These are phyloP conservation scores for Colletotrichum tamarilloi DNA, from an alignment of 2,329 filamentous ascomycete genomes.

Conservation along the genomic window DNA sequence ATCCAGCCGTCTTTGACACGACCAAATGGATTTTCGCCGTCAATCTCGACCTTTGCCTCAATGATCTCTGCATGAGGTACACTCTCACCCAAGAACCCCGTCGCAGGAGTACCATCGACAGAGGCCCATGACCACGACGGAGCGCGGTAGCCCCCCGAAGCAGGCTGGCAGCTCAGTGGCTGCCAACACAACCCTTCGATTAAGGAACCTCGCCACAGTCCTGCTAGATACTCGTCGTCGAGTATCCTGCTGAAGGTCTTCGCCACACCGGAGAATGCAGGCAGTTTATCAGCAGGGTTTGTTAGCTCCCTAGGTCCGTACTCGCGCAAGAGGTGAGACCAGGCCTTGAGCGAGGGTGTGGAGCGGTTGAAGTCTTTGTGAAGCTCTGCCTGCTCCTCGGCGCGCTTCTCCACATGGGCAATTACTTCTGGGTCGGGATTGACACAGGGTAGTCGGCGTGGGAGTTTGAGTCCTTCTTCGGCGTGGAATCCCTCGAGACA, in stretches of 20 bases:
- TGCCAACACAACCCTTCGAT: constrained; percentile 24
- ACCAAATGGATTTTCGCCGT: constrained; percentile 31
- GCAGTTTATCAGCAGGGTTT: constrained; percentile 40
- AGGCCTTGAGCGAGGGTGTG: not conserved
- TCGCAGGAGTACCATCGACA: constrained; percentile 14
- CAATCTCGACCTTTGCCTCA: constrained; percentile 18
- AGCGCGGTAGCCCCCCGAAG: constrained; percentile 11
- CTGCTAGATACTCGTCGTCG: constrained; percentile 41
- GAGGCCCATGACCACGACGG: constrained; percentile 32
- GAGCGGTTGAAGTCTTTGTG: not conserved
- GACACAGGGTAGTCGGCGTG: not conserved
- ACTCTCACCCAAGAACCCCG: not conserved
- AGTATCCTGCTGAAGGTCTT: constrained; percentile 38
- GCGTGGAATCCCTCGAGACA: constrained; percentile 23
- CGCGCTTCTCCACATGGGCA: not conserved
- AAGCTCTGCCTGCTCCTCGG: not conserved
- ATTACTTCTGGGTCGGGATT: not conserved
- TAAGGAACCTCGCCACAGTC: constrained; percentile 40
- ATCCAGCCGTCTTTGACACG: constrained; percentile 26
- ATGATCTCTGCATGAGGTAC: constrained; percentile 8
- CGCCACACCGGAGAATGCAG: constrained; percentile 45
- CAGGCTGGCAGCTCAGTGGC: not conserved
- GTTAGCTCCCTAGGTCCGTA: constrained; percentile 36
- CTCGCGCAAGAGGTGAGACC: constrained; percentile 5
- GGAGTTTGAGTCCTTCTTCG: constrained; percentile 17